Percentiles rank a stretch among this genome's conserved stretches.
Evolutionary conservation across 192 early-diverging fungal species (phyloP).

Genomic region (Podila epicladia): DNA sequence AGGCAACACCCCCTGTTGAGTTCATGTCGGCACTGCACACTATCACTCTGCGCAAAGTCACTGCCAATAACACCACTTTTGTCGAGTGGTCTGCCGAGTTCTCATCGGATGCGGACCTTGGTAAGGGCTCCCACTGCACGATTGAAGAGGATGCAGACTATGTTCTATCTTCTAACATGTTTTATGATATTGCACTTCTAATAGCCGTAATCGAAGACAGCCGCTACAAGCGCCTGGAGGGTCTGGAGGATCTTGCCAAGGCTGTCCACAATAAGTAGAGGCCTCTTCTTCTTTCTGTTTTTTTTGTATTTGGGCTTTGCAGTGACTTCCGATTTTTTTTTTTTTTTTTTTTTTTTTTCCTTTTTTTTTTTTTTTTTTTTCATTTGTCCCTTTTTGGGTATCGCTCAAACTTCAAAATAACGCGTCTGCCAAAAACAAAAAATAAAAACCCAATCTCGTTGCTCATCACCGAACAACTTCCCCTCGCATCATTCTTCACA

Average conservation of each 20-base stretch:
- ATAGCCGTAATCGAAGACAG: slow-evolving; percentile 59
- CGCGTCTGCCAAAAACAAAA: neutral
- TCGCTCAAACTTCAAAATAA: no score
- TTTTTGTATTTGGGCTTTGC: neutral
- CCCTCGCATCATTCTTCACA: no score
- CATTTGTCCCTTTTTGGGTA: no score
- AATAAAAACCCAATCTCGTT: neutral
- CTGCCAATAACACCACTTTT: slow-evolving; percentile 63
- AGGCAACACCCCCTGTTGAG: slow-evolving; percentile 59
- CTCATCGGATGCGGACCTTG: slow-evolving; percentile 57
- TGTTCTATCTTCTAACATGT: no score
- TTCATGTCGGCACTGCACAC: slow-evolving; percentile 66
- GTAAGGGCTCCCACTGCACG: neutral
- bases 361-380: no score
- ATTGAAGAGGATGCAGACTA: no score
- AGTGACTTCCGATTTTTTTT: neutral
- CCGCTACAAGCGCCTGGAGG: slow-evolving; percentile 70
- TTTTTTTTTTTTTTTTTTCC: no score
- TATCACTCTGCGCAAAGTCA: slow-evolving; percentile 56
- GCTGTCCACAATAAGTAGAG: slow-evolving; percentile 23
- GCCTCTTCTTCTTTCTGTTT: neutral
- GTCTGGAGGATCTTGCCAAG: slow-evolving; percentile 63
- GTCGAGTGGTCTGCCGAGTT: slow-evolving; percentile 70
- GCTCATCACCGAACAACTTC: neutral
- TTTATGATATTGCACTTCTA: neutral